These are phyloP conservation scores for Xylariales sp. DNA, from an alignment of 2,329 filamentous ascomycete genomes.

Conservation along the genomic window DNA sequence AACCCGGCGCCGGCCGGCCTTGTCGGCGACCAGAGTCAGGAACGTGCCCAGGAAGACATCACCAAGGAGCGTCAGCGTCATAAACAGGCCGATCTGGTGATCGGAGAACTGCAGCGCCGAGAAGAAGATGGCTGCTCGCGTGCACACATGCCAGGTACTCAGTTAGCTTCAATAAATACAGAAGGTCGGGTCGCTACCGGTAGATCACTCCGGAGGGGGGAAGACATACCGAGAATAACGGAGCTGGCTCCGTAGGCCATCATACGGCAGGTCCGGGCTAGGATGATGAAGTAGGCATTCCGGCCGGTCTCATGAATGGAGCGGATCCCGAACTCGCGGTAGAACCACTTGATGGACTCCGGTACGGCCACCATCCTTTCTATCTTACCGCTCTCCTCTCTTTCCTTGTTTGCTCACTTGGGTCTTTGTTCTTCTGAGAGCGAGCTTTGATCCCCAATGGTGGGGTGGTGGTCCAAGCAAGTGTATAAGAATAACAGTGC, in stretches of 20 bases:
- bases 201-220: too few species aligned
- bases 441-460: too few species aligned
- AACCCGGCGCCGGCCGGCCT: constrained; percentile 51
- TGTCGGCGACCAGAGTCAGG: constrained; percentile 55
- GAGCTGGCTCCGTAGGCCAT: constrained; percentile 61
- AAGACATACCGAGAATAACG: constrained; percentile 45
- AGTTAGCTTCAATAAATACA: too few species aligned
- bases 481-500: too few species aligned
- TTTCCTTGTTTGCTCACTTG: too few species aligned
- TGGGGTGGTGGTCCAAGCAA: too few species aligned
- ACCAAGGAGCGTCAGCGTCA: constrained; percentile 58
- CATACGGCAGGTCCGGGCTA: constrained; percentile 48
- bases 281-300: constrained; percentile 51
- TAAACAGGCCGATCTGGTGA: constrained; percentile 57
- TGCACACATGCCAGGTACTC: too few species aligned
- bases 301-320: constrained; percentile 40
- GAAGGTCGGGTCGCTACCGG: too few species aligned
- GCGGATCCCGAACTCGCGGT: constrained; percentile 42
- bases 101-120: constrained; percentile 51
- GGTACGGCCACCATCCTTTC: constrained; percentile 15
- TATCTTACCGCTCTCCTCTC: too few species aligned
- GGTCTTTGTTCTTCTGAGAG: too few species aligned
- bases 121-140: constrained; percentile 53
- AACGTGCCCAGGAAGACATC: constrained; percentile 56
- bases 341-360: constrained; percentile 25